Evolutionary conservation across 768 basidiomycete genomes (phyloP).

Genomic region (Mycena sanguinolenta): DNA sequence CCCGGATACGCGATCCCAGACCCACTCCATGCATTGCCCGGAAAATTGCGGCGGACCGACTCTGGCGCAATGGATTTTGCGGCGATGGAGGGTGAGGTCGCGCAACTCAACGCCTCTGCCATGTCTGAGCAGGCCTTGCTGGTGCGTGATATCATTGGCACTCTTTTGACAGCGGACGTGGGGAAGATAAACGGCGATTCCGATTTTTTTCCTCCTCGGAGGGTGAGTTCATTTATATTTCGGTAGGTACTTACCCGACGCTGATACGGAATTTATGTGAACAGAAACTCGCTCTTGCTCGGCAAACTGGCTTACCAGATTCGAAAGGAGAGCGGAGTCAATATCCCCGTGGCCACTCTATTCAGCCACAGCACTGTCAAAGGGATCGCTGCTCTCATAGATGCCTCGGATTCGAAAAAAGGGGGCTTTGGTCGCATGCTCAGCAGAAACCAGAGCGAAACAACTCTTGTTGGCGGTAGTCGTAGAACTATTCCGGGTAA

Average conservation of each 20-base stretch:
- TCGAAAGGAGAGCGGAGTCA: conserved; percentile 53
- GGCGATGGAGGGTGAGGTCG: conserved; percentile 46
- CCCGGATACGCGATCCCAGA: conserved; percentile 58
- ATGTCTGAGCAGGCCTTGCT: conserved; percentile 49
- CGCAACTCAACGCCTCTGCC: conserved; percentile 34
- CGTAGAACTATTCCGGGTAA: no score
- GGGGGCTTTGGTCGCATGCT: neutral
- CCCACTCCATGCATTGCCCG: conserved; percentile 47
- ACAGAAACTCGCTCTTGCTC: conserved; percentile 56
- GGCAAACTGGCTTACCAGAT: conserved; percentile 58
- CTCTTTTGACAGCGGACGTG: conserved; percentile 47
- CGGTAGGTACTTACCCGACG: no score
- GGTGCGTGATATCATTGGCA: conserved; percentile 52
- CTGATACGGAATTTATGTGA: neutral
- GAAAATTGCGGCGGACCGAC: conserved; percentile 33
- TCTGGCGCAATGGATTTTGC: conserved; percentile 48
- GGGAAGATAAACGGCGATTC: conserved; percentile 47
- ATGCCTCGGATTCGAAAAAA: conserved; percentile 37
- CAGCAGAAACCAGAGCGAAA: conserved; percentile 9
- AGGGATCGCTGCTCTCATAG: conserved; percentile 55
- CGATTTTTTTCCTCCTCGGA: conserved; percentile 58
- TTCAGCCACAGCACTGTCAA: conserved; percentile 57
- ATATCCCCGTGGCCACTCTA: conserved; percentile 53
- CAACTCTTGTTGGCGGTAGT: conserved; percentile 26
- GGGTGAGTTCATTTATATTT: conserved; percentile 29